Conservation (phyloP, 1,284 basidiomycete species). For the Ceratobasidium papillatum region DNA sequence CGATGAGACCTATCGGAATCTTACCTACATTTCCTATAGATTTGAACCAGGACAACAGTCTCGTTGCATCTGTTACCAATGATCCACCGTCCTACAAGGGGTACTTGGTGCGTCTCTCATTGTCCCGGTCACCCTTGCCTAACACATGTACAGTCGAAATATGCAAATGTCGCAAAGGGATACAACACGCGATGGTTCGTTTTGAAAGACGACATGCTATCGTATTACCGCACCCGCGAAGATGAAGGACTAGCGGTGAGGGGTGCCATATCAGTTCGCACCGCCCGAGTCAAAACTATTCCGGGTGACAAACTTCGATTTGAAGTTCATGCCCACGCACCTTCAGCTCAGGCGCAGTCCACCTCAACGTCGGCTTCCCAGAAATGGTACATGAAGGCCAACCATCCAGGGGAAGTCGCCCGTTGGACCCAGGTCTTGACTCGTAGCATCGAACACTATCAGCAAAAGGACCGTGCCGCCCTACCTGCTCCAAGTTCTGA, state of each 20-base stretch:
- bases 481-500: slow-evolving; percentile 36
- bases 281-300: slow-evolving; percentile 67
- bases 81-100: slow-evolving; percentile 78
- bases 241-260: slow-evolving; percentile 89
- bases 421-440: slow-evolving; percentile 85
- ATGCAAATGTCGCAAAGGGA: slow-evolving; percentile 88
- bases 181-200: slow-evolving; percentile 97
- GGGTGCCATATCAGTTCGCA: slow-evolving; percentile 89
- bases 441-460: slow-evolving; percentile 74
- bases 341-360: slow-evolving; percentile 50
- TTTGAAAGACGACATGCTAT: slow-evolving; percentile 83
- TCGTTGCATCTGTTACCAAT: slow-evolving; percentile 60
- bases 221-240: slow-evolving; percentile 91
- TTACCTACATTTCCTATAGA: slow-evolving; percentile 57
- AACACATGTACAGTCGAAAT: slow-evolving; percentile 67
- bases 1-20: background rate
- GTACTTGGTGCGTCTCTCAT: slow-evolving; percentile 60
- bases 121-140: background rate
- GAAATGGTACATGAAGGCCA: slow-evolving; percentile 92
- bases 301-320: slow-evolving; percentile 76
- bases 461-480: slow-evolving; percentile 35
- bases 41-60: slow-evolving; percentile 77
- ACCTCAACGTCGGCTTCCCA: slow-evolving; percentile 56
- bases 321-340: slow-evolving; percentile 71
- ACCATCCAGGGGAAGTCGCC: slow-evolving; percentile 86